A percentile compares a stretch with the other conserved stretches of the same genome.
These are phyloP conservation scores for Wickerhamiella kazuoi DNA, from an alignment of 805 yeast genomes.

Conservation along the genomic window DNA sequence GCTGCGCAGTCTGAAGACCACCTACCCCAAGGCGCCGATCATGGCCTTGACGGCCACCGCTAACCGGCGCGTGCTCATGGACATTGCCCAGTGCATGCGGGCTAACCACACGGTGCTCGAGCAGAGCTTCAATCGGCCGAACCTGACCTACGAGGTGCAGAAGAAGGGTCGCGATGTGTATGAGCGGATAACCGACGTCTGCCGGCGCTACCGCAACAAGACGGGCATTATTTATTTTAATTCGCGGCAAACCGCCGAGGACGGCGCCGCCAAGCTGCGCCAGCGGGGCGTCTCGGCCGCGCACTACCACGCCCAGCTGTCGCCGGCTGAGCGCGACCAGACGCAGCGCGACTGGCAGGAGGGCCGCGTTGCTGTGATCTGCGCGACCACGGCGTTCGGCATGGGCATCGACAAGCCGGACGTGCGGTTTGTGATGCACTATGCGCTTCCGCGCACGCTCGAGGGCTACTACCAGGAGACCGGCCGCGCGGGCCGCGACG, in stretches of 20 bases:
- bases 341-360: constrained; percentile 78
- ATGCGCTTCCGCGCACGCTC: constrained; percentile 70
- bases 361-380: constrained; percentile 53
- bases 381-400: constrained; percentile 97
- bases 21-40: constrained; percentile 66
- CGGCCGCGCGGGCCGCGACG: constrained; percentile 97
- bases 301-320: constrained; percentile 92
- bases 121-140: constrained; percentile 85
- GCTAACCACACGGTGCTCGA: constrained; percentile 44
- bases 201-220: constrained; percentile 30
- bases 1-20: constrained; percentile 49
- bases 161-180: constrained; percentile 28
- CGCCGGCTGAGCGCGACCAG: constrained; percentile 45
- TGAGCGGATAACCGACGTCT: constrained; percentile 6
- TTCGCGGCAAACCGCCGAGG: constrained; percentile 77
- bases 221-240: constrained; percentile 91
- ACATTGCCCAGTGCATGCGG: constrained; percentile 62
- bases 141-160: constrained; percentile 60
- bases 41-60: constrained; percentile 98
- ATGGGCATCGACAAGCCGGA: constrained; percentile 98
- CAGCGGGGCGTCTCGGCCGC: constrained; percentile 45
- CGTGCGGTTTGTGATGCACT: constrained; percentile 80
- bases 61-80: constrained; percentile 71
- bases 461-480: constrained; percentile 98
- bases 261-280: constrained; percentile 43